Evolutionary conservation across 2,329 filamentous ascomycete genomes (phyloP).

Genomic region (Bisporella sp.): DNA sequence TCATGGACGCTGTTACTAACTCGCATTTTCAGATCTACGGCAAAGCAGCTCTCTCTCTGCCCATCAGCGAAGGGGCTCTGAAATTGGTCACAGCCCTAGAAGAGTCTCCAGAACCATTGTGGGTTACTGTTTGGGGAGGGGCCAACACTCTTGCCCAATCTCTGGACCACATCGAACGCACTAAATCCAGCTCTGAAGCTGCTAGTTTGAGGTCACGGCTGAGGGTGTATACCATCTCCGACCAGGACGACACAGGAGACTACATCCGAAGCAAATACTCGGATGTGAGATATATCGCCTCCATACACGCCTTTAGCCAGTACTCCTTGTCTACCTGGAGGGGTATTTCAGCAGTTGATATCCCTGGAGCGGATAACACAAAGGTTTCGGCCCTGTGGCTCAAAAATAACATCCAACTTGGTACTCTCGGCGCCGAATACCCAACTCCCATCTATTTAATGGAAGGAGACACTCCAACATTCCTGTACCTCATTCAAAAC

Average conservation of each 20-base stretch:
- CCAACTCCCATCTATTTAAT: not conserved
- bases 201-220: slow-evolving; percentile 28
- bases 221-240: slow-evolving; percentile 38
- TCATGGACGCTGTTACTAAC: no score
- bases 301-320: not conserved
- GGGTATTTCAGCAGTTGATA: not conserved
- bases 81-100: no score
- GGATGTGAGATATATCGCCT: not conserved
- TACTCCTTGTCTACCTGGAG: not conserved
- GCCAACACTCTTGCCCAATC: slow-evolving; percentile 37
- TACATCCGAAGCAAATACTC: slow-evolving; percentile 39
- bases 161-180: slow-evolving; percentile 21
- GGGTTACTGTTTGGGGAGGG: slow-evolving; percentile 38
- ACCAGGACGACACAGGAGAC: slow-evolving; percentile 40
- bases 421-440: slow-evolving; percentile 1
- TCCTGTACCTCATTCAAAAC: slow-evolving; percentile 42
- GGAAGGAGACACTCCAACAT: slow-evolving; percentile 41
- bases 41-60: no score
- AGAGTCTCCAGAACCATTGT: slow-evolving; percentile 18
- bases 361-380: slow-evolving; percentile 20
- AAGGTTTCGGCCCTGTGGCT: slow-evolving; percentile 1
- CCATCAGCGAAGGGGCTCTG: no score
- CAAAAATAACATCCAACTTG: slow-evolving; percentile 2
- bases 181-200: slow-evolving; percentile 19
- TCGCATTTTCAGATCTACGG: no score